Conservation (phyloP, 2,329 filamentous ascomycete genomes). For the Phialophora tarda region DNA sequence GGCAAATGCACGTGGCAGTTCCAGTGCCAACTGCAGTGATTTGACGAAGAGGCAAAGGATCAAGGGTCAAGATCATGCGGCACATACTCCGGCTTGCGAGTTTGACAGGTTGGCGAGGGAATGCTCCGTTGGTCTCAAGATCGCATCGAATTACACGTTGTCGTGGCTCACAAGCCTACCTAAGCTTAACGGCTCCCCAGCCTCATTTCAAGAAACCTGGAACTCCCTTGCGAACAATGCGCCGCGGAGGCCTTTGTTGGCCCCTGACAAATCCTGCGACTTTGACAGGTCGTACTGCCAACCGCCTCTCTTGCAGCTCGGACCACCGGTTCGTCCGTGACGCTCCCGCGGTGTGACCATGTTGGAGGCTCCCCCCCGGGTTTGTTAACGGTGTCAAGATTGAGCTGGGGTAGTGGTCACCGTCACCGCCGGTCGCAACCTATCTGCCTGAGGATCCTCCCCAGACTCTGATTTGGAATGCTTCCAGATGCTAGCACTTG, state of each 20-base stretch:
- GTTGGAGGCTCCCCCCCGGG: constrained; percentile 6
- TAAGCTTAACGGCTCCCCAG: constrained; percentile 11
- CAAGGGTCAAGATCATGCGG: neutral
- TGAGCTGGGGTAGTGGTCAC: neutral
- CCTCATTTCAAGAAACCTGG: constrained; percentile 18
- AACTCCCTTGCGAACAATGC: constrained; percentile 3
- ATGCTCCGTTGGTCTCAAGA: constrained; percentile 8
- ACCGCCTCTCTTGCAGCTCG: constrained; percentile 32
- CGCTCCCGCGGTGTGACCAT: constrained; percentile 24
- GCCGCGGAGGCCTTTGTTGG: constrained; percentile 17
- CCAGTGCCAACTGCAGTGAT: neutral
- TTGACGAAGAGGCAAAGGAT: neutral
- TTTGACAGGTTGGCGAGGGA: constrained; percentile 19
- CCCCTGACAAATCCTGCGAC: constrained; percentile 35
- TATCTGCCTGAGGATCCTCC: constrained; percentile 2
- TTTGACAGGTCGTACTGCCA: constrained; percentile 32
- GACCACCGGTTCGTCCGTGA: constrained; percentile 36
- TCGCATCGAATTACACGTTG: neutral
- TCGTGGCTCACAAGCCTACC: neutral
- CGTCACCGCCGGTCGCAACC: neutral
- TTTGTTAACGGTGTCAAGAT: constrained; percentile 11
- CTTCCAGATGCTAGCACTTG: constrained; percentile 28
- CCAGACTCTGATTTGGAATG: constrained; percentile 25
- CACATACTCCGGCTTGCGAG: neutral
- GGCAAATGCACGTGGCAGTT: neutral